phyloP scores from a whole-genome alignment of 495 filamentous ascomycete genomes.

The Letharia columbiana region DNA sequence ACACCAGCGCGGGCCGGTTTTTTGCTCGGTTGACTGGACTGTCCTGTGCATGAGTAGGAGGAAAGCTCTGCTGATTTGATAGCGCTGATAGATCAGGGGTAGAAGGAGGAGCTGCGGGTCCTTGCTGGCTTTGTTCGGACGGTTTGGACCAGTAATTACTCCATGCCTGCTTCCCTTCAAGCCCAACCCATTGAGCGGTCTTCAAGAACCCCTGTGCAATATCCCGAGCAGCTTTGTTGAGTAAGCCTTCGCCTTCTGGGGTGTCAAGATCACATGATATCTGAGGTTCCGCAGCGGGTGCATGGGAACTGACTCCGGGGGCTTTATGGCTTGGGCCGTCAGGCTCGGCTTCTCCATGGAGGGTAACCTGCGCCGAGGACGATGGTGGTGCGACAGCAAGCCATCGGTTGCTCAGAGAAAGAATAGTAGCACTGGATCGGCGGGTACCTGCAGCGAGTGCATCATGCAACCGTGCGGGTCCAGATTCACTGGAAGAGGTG shows the following conservation, averaged over 20 bases:
- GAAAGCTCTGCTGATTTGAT: conserved; percentile 45
- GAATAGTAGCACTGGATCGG: conserved; percentile 47
- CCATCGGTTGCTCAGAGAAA: conserved; percentile 73
- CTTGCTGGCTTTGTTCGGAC: conserved; percentile 28
- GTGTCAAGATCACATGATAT: conserved; percentile 67
- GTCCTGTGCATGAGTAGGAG: conserved; percentile 63
- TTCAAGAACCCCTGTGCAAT: conserved; percentile 87
- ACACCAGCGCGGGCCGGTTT: conserved; percentile 70
- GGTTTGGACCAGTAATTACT: conserved; percentile 78
- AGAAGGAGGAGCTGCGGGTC: conserved; percentile 28
- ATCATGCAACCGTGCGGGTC: conserved; percentile 42
- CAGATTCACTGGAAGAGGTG: conserved; percentile 46
- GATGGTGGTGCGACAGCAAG: conserved; percentile 74
- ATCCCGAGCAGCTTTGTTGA: conserved; percentile 79
- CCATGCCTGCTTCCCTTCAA: conserved; percentile 77
- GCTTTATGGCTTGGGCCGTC: conserved; percentile 39
- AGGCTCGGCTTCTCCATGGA: conserved; percentile 49
- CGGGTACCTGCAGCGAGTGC: conserved; percentile 39
- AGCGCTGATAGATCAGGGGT: conserved; percentile 29
- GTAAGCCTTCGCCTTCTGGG: conserved; percentile 67
- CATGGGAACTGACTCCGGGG: conserved; percentile 59
- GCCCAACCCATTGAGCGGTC: conserved; percentile 77
- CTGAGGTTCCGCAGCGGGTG: conserved; percentile 66
- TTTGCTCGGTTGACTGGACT: conserved; percentile 30
- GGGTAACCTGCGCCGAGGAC: conserved; percentile 57